Percentiles rank a stretch among this genome's conserved stretches.
Conservation (phyloP, 805 yeast genomes). For the Kodamaea leandrae region DNA sequence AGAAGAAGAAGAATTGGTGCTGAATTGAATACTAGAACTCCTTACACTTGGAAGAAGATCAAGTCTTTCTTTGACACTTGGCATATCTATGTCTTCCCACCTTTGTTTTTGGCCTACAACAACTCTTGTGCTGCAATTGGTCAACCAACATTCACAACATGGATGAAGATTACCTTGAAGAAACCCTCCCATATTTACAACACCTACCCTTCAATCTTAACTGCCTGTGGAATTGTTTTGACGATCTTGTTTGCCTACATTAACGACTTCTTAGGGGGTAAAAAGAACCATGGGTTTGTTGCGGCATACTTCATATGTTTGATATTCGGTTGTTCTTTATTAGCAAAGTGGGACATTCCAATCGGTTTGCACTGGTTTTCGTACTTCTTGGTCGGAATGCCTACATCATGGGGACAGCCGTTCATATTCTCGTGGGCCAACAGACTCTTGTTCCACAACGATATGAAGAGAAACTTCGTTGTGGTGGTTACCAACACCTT, state of each 20-base stretch:
- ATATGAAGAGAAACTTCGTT: constrained; percentile 39
- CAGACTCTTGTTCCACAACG: constrained; percentile 42
- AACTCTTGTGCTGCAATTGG: constrained; percentile 29
- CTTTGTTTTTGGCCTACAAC: constrained; percentile 36
- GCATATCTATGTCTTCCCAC: constrained; percentile 48
- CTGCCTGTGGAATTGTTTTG: constrained; percentile 35
- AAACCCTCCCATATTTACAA: constrained; percentile 31
- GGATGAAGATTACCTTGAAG: constrained; percentile 32
- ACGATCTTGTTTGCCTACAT: constrained; percentile 32
- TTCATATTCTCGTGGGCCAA: constrained; percentile 58
- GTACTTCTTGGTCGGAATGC: constrained; percentile 48
- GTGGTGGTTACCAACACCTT: constrained; percentile 37
- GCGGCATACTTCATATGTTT: constrained; percentile 36
- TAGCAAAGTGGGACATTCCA: constrained; percentile 50
- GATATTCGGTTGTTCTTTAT: constrained; percentile 40
- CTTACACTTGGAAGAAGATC: constrained; percentile 40
- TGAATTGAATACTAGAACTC: constrained; percentile 39
- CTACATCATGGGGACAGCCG: constrained; percentile 54
- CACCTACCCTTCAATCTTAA: constrained; percentile 29
- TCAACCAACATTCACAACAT: constrained; percentile 39
- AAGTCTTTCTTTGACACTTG: constrained; percentile 45
- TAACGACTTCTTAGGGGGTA: constrained; percentile 33
- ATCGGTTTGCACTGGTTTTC: constrained; percentile 49
- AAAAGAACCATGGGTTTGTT: constrained; percentile 36
- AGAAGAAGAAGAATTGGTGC: constrained; percentile 36